Base-by-base conservation (phyloP, 2,329 filamentous ascomycete genomes). In the Thelonectria rubi region DNA sequence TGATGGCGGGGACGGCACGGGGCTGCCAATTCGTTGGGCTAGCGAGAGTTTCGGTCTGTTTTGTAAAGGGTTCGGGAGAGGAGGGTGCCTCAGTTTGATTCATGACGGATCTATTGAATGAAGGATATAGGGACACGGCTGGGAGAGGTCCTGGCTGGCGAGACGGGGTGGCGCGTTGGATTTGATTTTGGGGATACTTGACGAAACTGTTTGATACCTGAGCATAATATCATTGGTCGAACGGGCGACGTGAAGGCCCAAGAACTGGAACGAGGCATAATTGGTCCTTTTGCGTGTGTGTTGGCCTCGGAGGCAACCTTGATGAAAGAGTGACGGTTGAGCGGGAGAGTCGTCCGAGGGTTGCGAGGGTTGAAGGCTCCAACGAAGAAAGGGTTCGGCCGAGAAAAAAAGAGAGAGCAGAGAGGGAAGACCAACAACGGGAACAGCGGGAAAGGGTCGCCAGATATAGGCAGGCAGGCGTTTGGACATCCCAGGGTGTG, bases 171-270 rank as follows among this genome's bases (percentile, higher is more conserved):
- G 64, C 65, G 68, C 45, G 66, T 60, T 50, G 57, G 42, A 34
- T 59, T 39, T 58, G 64, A 40, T 57, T 58, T 68, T 62, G 37
- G 61, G 46, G 47, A 66, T 65, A 61, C 46, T 58, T 70, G 56
- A 70, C 54, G 67, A 69, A 59, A 18, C 57, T 68, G 62, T 64
- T 64, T 71, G 68, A 70, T 72, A 69, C 66, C 68, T 70, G 63
- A 67, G 49, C 54, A 68, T 70, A 72, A 72, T 72, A 64, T 65
- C 51, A 70, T 63, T 65, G 48, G 26, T 58, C 47, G 61, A 55
- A 62, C 43, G 58, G 60, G 45, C 51, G 57, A 14, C 24, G 32
- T 20, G 24, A 49, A 17, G 24, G 30, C 45, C 21, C 10, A 17
- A 40, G 26, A 30, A 32, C 48, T 50, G 32, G 18, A 49, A 63